phyloP scores from a whole-genome alignment of 2,329 filamentous ascomycete genomes.

The Ophiosphaerella herpotricha region DNA sequence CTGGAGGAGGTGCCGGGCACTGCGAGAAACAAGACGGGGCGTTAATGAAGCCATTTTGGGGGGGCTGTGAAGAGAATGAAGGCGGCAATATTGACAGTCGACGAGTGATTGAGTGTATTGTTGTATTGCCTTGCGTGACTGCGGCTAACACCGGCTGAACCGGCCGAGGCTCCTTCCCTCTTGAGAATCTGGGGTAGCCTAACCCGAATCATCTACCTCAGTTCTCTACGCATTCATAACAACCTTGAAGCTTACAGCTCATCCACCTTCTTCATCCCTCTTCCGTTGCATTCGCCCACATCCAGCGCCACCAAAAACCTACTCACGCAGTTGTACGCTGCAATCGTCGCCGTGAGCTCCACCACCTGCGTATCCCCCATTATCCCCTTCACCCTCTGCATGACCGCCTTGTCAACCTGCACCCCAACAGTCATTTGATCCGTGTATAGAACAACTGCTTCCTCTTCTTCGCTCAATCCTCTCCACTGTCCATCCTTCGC shows the following conservation, averaged over 20 bases:
- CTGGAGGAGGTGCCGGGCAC: conserved; percentile 22
- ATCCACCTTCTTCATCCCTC: conserved; percentile 37
- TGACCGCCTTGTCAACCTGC: conserved; percentile 69
- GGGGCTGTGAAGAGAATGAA: not conserved
- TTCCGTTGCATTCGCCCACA: conserved; percentile 54
- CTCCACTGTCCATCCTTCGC: conserved; percentile 45
- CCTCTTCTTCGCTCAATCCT: conserved; percentile 53
- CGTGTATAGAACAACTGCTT: conserved; percentile 72
- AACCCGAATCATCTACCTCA: no score
- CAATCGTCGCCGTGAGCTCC: conserved; percentile 78
- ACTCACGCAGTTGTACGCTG: conserved; percentile 83
- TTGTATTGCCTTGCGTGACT: not conserved
- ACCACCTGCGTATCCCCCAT: conserved; percentile 75
- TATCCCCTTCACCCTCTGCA: conserved; percentile 62
- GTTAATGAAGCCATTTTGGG: conserved; percentile 37
- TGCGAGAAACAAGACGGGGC: conserved; percentile 44
- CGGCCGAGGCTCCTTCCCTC: conserved; percentile 24
- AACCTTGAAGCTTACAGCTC: conserved; percentile 24
- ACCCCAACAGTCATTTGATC: conserved; percentile 84
- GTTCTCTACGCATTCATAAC: no score
- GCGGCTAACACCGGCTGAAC: conserved; percentile 31
- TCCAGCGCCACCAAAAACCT: conserved; percentile 82
- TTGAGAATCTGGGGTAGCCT: conserved; percentile 22
- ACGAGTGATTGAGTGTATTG: no score
- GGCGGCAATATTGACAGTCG: not conserved